Percentiles rank a stretch among this genome's conserved stretches.
These are phyloP conservation scores for Dovyalis caffra DNA, from an alignment of 345 rosid species.

Conservation along the genomic window DNA sequence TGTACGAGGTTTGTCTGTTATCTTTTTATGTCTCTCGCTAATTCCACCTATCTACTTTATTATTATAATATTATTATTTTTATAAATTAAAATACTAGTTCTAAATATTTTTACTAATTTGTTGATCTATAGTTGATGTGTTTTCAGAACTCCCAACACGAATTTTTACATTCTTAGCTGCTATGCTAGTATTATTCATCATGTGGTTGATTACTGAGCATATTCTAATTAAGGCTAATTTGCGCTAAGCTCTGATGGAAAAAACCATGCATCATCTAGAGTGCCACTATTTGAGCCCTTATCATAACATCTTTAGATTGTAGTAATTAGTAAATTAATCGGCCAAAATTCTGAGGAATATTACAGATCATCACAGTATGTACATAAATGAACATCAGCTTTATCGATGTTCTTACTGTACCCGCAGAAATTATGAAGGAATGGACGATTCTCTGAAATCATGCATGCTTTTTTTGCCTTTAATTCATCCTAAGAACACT, in stretches of 20 bases:
- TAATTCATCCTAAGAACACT: neutral
- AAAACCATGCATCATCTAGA: neutral
- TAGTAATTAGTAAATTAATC: neutral
- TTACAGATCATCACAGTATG: neutral
- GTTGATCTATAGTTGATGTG: no score
- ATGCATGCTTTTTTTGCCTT: neutral
- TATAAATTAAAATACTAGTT: no score
- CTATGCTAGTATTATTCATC: neutral
- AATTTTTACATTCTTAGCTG: neutral
- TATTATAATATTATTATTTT: no score
- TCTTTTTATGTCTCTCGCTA: no score
- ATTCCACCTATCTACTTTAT: no score
- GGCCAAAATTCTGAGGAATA: neutral
- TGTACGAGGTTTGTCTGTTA: no score
- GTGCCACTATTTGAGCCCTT: neutral
- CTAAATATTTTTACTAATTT: no score
- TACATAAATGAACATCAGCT: neutral
- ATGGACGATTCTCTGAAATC: neutral
- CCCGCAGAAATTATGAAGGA: neutral
- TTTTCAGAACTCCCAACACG: no score
- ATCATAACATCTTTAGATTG: neutral
- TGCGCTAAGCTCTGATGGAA: neutral
- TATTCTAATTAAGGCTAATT: neutral
- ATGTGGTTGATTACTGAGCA: neutral
- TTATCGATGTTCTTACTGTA: neutral